Evolutionary conservation across 495 filamentous ascomycete species (phyloP), one percentile per base, ranked within the genome.

Genomic region (Neurospora sp.): DNA sequence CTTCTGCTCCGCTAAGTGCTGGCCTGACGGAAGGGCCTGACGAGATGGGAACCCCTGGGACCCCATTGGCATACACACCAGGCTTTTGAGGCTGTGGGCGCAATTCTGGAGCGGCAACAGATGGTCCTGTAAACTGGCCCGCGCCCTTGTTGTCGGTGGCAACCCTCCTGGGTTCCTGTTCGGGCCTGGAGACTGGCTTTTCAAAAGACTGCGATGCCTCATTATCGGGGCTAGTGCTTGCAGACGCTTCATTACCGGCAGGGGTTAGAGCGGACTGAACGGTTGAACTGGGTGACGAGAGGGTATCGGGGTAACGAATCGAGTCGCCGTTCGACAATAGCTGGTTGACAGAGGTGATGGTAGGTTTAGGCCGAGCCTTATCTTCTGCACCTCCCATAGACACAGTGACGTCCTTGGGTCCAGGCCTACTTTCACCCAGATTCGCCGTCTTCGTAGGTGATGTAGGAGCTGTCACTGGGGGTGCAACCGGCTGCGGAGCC

Each of bases 151-250:
- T 61, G n/a, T 27, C 11, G 39, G 12, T 39, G 12, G 22, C 5
- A 31, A 16, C 22, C 20, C 22, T 31, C 53, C 22, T 61, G 53
- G 22, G 22, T 61, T 61, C 53, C 22, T 61, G 53, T 5, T 61
- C 53, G 53, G 53, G 53, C 22, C 53, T 61, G 22, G 22, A 61
- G 22, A 61, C 22, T 61, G 53, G 53, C 68, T 40, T 75, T n/a
- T 81, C 79, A 44, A 77, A 44, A 76, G 80, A 80, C 75, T 85
- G 79, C 37, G 83, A 79, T 39, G 79, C 80, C 46, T 88, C 87
- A 68, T 84, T 83, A 74, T 88, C 86, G 1, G 88, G 85, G 72
- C 85, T 87, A 3, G 88, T 87, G 73, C 86, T 84, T 2, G 85
- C 82, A 1, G 86, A 83, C 0, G 76, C 78, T 53, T 84, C 79